A percentile compares a stretch with the other conserved stretches of the same genome.
Conservation (phyloP, 768 basidiomycete species). For the Chiua virens region DNA sequence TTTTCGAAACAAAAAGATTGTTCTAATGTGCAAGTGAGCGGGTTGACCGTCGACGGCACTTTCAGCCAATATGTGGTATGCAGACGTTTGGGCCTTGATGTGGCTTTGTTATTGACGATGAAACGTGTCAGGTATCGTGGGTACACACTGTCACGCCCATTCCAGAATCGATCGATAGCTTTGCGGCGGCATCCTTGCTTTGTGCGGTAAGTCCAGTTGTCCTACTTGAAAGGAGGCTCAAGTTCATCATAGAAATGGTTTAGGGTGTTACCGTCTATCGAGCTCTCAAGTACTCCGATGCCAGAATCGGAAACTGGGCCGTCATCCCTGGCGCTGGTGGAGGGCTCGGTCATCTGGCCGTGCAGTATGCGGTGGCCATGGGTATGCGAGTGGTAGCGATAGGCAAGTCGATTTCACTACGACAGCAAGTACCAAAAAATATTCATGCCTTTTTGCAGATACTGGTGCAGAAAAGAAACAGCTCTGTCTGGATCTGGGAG, state of each 20-base stretch:
- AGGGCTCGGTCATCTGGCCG: slow-evolving; percentile 76
- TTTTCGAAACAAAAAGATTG: slow-evolving; percentile 46
- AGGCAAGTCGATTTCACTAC: slow-evolving; percentile 30
- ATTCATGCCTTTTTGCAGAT: slow-evolving; percentile 39
- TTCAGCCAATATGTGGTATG: slow-evolving; percentile 66
- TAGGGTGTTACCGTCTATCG: slow-evolving; percentile 86
- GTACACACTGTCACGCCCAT: slow-evolving; percentile 77
- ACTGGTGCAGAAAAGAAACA: slow-evolving; percentile 72
- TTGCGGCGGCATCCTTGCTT: slow-evolving; percentile 70
- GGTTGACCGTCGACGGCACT: slow-evolving; percentile 76
- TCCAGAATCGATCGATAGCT: slow-evolving; percentile 64
- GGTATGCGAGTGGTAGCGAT: slow-evolving; percentile 81
- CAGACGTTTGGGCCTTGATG: background rate
- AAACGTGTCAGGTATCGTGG: slow-evolving; percentile 54
- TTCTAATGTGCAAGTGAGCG: slow-evolving; percentile 54
- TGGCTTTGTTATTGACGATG: background rate
- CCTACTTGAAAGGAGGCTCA: too few species aligned
- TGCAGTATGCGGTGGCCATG: slow-evolving; percentile 79
- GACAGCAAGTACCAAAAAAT: background rate
- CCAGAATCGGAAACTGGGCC: slow-evolving; percentile 70
- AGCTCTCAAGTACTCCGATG: slow-evolving; percentile 71
- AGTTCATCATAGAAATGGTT: background rate
- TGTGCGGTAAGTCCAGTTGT: slow-evolving; percentile 53
- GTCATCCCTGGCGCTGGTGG: slow-evolving; percentile 79
- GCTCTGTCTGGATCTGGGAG: slow-evolving; percentile 61